Evolutionary conservation across 2,329 filamentous ascomycete species (phyloP), one percentile per base, ranked within the genome.

Genomic region (Cladosporium sphaerospermum): DNA sequence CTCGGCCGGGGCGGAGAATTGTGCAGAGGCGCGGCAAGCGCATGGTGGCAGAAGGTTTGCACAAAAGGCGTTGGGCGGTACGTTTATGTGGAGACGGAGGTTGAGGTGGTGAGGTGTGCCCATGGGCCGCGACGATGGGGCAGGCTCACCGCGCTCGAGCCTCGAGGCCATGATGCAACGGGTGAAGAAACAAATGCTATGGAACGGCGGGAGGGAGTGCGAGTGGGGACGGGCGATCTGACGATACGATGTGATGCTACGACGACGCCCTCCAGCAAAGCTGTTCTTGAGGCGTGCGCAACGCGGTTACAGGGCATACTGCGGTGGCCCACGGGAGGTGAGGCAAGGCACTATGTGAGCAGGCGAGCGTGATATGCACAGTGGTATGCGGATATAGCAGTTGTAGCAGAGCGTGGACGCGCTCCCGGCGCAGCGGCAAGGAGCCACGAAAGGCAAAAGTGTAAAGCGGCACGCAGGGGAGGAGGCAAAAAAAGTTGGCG

Each of bases 31-130:
- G 48, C 48, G 23, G 18, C 28, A 44, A 43, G 39, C 48, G 48
- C 48, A 43, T 11, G 10, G 4, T 3, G 36, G 36, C 34, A 36
- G 34, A 36, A 36, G 34, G 34, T 11, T 42, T 28, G 23, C 23
- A 28, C 23, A 50, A 51, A 51, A 51, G 48, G 40, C 48, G 48
- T 51, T 51, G 48, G 48, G 48, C 48, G 48, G 48, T 44, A 41
- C 48, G 41, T 43, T 14, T 39, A 14, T 43, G 48, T 51, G 48
- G 48, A 51, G 48, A 42, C 33, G 48, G 39, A 37, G 40, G 48
- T 51, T 51, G 48, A 51, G 40, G 46, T 14, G 18, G 28, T 41
- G 47, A 23, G 11, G 34, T 36, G 34, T 36, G 34, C 46, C 46
- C 46, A 36, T 49, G 46, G 46, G 46, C 46, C 46, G 37, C 19